Percentiles rank a stretch among this genome's conserved stretches.
Conservation (phyloP, 2,329 filamentous ascomycete species). For the Fusarium vanettenii region DNA sequence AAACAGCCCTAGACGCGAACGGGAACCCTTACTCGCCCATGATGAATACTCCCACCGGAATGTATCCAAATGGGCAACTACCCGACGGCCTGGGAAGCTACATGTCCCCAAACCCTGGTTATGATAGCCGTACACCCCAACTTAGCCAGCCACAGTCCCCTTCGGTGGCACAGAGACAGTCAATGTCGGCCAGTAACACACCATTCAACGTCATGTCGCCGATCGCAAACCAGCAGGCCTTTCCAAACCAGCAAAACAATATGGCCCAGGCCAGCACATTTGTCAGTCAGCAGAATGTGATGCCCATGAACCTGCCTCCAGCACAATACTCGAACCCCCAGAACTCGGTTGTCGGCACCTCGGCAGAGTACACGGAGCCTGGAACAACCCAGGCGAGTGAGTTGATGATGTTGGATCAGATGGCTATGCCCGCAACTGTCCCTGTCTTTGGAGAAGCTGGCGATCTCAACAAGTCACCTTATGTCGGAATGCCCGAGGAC, state of each 20-base stretch:
- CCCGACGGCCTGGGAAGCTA: slow-evolving; percentile 55
- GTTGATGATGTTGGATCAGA: slow-evolving; percentile 71
- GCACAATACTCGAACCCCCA: slow-evolving; percentile 62
- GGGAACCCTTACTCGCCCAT: slow-evolving; percentile 61
- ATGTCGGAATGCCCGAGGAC: slow-evolving; percentile 84
- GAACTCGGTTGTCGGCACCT: slow-evolving; percentile 45
- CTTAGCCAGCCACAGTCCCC: slow-evolving; percentile 50
- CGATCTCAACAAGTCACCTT: slow-evolving; percentile 84
- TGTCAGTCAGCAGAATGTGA: slow-evolving; percentile 70
- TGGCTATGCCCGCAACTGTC: slow-evolving; percentile 75
- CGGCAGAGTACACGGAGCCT: slow-evolving; percentile 60
- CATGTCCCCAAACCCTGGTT: slow-evolving; percentile 53
- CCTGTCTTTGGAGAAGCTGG: slow-evolving; percentile 89
- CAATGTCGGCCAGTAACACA: slow-evolving; percentile 59
- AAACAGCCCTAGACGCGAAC: slow-evolving; percentile 57
- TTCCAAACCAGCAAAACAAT: slow-evolving; percentile 58
- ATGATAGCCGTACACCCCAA: slow-evolving; percentile 43
- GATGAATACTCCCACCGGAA: slow-evolving; percentile 54
- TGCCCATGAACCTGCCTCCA: slow-evolving; percentile 71
- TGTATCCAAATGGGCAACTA: slow-evolving; percentile 41
- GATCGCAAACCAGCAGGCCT: slow-evolving; percentile 61
- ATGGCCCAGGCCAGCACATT: slow-evolving; percentile 63
- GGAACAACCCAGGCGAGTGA: slow-evolving; percentile 60
- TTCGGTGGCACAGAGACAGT: slow-evolving; percentile 56
- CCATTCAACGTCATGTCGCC: slow-evolving; percentile 66